Conservation (phyloP, 306 rosid genomes). For the Calophaca sinica region DNA sequence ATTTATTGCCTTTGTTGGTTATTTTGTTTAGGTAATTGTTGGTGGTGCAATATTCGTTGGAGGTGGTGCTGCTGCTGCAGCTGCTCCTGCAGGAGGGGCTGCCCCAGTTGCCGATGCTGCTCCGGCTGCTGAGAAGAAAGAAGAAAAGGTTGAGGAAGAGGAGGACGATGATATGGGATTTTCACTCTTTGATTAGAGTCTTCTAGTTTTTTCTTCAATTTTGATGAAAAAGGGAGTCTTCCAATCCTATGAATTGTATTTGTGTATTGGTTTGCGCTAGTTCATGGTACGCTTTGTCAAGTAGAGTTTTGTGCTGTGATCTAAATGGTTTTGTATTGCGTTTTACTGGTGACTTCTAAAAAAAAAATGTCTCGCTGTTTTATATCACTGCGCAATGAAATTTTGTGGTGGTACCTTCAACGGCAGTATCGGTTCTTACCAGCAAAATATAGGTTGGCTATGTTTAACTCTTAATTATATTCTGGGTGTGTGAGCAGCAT, state of each 20-base stretch:
- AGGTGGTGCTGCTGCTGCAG: conserved; percentile 60
- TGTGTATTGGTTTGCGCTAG: conserved; percentile 48
- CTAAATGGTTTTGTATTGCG: conserved; percentile 8
- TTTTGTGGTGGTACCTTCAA: too few relatives aligned
- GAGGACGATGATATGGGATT: conserved; percentile 87
- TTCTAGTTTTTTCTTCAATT: conserved; percentile 32
- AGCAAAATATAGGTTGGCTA: too few relatives aligned
- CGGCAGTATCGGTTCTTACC: too few relatives aligned
- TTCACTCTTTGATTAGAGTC: conserved; percentile 82
- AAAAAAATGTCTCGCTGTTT: not conserved
- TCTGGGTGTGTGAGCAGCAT: not conserved
- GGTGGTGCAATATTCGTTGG: conserved; percentile 70
- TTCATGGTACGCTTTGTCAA: conserved; percentile 24
- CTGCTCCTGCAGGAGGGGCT: conserved; percentile 65
- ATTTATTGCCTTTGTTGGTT: not conserved
- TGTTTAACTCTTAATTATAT: too few relatives aligned
- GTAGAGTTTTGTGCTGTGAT: conserved; percentile 37
- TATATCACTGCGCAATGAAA: not conserved
- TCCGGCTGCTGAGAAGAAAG: conserved; percentile 59
- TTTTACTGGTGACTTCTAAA: not conserved
- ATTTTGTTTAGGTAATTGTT: conserved; percentile 64
- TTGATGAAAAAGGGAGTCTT: conserved; percentile 31
- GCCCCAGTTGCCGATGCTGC: conserved; percentile 60
- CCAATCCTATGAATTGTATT: conserved; percentile 40
- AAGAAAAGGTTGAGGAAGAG: conserved; percentile 76